Conservation (phyloP, 768 basidiomycete species). For the Boletales sp. region DNA sequence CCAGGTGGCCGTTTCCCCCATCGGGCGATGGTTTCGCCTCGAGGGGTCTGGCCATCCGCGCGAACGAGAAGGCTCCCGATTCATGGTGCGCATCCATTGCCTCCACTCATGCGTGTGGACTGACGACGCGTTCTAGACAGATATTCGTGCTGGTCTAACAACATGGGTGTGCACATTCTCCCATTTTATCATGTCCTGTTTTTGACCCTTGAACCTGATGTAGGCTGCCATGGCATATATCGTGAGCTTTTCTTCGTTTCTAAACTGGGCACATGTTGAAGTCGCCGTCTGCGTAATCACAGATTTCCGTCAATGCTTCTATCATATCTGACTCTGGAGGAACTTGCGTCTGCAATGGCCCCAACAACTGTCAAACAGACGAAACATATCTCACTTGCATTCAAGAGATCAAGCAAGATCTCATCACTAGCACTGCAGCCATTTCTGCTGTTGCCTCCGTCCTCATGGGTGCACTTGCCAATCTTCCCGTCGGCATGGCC, state of each 20-base stretch:
- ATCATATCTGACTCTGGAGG: slow-evolving; percentile 77
- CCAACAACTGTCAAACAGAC: slow-evolving; percentile 54
- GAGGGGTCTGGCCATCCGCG: slow-evolving; percentile 67
- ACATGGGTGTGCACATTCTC: slow-evolving; percentile 61
- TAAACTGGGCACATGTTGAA: not conserved
- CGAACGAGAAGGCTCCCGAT: slow-evolving; percentile 61
- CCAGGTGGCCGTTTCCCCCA: slow-evolving; percentile 37
- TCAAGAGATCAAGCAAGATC: slow-evolving; percentile 62
- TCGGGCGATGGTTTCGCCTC: slow-evolving; percentile 68
- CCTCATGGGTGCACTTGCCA: slow-evolving; percentile 81
- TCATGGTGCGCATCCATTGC: slow-evolving; percentile 39
- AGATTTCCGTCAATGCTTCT: slow-evolving; percentile 85
- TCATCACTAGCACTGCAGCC: slow-evolving; percentile 81
- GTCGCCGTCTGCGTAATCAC: not conserved
- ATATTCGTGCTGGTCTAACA: slow-evolving; percentile 74
- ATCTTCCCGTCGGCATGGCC: slow-evolving; percentile 86
- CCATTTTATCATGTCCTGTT: not conserved
- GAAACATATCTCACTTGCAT: slow-evolving; percentile 54
- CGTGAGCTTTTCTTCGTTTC: slow-evolving; percentile 35
- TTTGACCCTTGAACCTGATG: not conserved
- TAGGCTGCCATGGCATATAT: slow-evolving; percentile 86
- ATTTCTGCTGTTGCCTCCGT: slow-evolving; percentile 70
- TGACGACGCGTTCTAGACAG: slow-evolving; percentile 46
- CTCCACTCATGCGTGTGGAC: not conserved
- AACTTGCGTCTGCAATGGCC: slow-evolving; percentile 69